phyloP scores from a whole-genome alignment of 139 green algal species.

The Closterium sp. region DNA sequence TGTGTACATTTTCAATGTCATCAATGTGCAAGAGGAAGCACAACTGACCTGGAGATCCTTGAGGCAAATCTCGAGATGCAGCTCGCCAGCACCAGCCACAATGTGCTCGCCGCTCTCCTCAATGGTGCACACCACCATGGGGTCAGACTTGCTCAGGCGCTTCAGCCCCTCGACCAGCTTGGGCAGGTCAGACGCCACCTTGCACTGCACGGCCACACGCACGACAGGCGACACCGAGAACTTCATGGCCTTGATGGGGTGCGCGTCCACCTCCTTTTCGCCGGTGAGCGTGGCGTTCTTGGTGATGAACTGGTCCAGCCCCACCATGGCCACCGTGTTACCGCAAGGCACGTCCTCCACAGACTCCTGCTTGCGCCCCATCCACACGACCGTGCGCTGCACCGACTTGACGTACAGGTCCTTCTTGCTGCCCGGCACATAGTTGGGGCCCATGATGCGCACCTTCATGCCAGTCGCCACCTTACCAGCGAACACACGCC shows the following conservation, averaged over 20 bases:
- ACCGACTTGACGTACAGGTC: conserved; percentile 98
- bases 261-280: conserved; percentile 81
- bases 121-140: conserved; percentile 97
- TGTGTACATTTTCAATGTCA: not conserved
- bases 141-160: conserved; percentile 95
- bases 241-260: conserved; percentile 99
- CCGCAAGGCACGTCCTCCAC: conserved; percentile 97
- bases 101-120: conserved; percentile 99
- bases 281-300: conserved; percentile 97
- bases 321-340: conserved; percentile 98
- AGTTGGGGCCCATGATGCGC: conserved; percentile 99
- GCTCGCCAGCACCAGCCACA: conserved; percentile 91
- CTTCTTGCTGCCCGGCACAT: conserved; percentile 97
- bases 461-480: conserved; percentile 92
- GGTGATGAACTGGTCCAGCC: conserved; percentile 98
- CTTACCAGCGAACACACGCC: conserved; percentile 93
- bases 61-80: conserved; percentile 99
- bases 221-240: conserved; percentile 97
- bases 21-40: not conserved
- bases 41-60: conserved; percentile 88
- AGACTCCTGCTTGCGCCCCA: conserved; percentile 94
- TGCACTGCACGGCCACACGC: conserved; percentile 89
- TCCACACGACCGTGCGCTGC: conserved; percentile 99
- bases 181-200: conserved; percentile 93
- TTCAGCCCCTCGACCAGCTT: conserved; percentile 99